Conservation (phyloP, 2,329 filamentous ascomycete genomes). For the Chrysoporthe puriensis region DNA sequence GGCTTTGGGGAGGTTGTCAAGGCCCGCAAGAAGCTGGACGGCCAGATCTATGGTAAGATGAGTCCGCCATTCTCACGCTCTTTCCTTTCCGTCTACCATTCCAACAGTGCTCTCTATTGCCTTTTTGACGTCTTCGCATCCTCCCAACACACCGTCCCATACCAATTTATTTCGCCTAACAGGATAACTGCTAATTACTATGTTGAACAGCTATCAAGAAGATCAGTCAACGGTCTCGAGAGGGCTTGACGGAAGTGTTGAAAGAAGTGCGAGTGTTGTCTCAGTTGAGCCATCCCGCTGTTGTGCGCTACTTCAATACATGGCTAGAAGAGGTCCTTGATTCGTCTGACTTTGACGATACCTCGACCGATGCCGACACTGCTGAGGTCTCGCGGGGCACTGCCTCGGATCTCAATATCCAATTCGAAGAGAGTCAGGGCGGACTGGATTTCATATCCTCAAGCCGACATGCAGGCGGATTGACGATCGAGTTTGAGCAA, state of each 20-base stretch:
- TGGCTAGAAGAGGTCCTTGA: constrained; percentile 81
- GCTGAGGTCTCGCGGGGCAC: constrained; percentile 40
- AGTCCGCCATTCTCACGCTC: too few species aligned
- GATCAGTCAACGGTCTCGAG: constrained; percentile 79
- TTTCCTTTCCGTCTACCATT: background rate
- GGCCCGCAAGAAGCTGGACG: constrained; percentile 90
- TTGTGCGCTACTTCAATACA: constrained; percentile 90
- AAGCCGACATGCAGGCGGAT: constrained; percentile 65
- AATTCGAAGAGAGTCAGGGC: constrained; percentile 73
- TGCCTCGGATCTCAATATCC: constrained; percentile 49
- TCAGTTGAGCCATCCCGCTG: constrained; percentile 84
- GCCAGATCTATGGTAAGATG: constrained; percentile 72
- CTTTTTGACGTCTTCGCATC: too few species aligned
- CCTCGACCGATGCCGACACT: constrained; percentile 49
- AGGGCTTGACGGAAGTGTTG: constrained; percentile 79
- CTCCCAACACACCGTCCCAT: background rate
- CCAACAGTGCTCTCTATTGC: too few species aligned
- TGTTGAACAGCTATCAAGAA: constrained; percentile 74
- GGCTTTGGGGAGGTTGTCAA: constrained; percentile 97
- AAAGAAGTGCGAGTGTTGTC: constrained; percentile 88
- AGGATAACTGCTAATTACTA: background rate
- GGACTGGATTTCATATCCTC: constrained; percentile 95
- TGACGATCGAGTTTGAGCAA: constrained; percentile 72
- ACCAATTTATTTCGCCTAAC: background rate
- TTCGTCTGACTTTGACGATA: constrained; percentile 58